Percentiles rank a stretch among this genome's conserved stretches.
Conservation (phyloP, 2,329 filamentous ascomycete species). For the Aspergillus hiratsukae region DNA sequence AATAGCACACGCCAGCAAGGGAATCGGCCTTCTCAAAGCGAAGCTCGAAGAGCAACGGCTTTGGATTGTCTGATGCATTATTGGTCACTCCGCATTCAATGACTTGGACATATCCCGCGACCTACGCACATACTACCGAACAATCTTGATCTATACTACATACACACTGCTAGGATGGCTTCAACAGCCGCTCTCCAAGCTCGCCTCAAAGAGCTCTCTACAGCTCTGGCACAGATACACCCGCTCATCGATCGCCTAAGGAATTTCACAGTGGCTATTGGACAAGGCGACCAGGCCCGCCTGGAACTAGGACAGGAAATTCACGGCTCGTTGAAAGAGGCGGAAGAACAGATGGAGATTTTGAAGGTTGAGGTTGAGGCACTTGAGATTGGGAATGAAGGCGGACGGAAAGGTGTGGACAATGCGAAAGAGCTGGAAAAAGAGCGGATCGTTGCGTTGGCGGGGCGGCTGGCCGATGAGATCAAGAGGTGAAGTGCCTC, state of each 20-base stretch:
- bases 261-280: conserved; percentile 58
- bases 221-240: conserved; percentile 50
- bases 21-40: background rate
- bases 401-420: conserved; percentile 29
- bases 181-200: conserved; percentile 38
- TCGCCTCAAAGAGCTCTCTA: conserved; percentile 50
- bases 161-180: conserved; percentile 30
- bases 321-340: conserved; percentile 67
- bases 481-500: conserved; percentile 58
- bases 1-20: background rate
- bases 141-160: background rate
- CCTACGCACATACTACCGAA: background rate
- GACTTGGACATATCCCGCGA: background rate
- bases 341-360: conserved; percentile 79
- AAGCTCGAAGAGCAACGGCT: background rate
- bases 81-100: background rate
- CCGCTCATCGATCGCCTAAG: conserved; percentile 54
- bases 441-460: conserved; percentile 61
- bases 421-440: conserved; percentile 59
- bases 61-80: background rate
- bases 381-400: conserved; percentile 47
- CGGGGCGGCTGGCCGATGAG: conserved; percentile 64
- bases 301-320: conserved; percentile 78
- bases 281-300: conserved; percentile 61
- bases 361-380: conserved; percentile 74